Percentiles rank a stretch among this genome's conserved stretches.
phyloP scores from a whole-genome alignment of 2,329 filamentous ascomycete species.

The Cladosporium velox region DNA sequence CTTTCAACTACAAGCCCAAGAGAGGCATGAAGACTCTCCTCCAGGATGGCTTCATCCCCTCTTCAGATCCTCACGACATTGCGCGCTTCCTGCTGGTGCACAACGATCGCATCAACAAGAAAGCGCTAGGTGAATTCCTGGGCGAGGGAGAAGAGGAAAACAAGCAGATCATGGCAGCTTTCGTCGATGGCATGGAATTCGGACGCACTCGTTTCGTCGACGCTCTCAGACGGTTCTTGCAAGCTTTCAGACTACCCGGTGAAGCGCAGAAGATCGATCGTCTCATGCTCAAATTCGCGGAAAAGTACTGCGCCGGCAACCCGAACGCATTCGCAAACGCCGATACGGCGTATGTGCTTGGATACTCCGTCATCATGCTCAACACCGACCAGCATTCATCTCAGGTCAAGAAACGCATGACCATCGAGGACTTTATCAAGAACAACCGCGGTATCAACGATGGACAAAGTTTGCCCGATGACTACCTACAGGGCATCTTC shows the following conservation, averaged over 20 bases:
- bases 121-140: constrained; percentile 88
- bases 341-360: constrained; percentile 93
- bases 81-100: constrained; percentile 72
- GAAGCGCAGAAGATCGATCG: constrained; percentile 99
- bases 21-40: constrained; percentile 83
- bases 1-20: constrained; percentile 98
- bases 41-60: constrained; percentile 82
- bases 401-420: constrained; percentile 88
- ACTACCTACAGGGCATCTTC: constrained; percentile 85
- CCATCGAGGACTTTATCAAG: constrained; percentile 95
- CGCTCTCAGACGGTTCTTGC: constrained; percentile 84
- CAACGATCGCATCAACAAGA: constrained; percentile 86
- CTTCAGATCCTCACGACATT: constrained; percentile 76
- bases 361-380: constrained; percentile 94
- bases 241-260: constrained; percentile 90
- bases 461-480: constrained; percentile 85
- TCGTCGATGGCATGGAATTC: constrained; percentile 95
- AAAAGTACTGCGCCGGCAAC: constrained; percentile 91
- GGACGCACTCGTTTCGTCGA: constrained; percentile 89
- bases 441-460: constrained; percentile 99
- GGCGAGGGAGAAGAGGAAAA: constrained; percentile 92
- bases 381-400: constrained; percentile 94
- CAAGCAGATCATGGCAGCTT: constrained; percentile 97
- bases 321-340: constrained; percentile 97
- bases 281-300: constrained; percentile 98